A percentile compares a stretch with the other conserved stretches of the same genome.
phyloP scores from a whole-genome alignment of 2,329 filamentous ascomycete genomes.

The Raffaelea ambrosiae region DNA sequence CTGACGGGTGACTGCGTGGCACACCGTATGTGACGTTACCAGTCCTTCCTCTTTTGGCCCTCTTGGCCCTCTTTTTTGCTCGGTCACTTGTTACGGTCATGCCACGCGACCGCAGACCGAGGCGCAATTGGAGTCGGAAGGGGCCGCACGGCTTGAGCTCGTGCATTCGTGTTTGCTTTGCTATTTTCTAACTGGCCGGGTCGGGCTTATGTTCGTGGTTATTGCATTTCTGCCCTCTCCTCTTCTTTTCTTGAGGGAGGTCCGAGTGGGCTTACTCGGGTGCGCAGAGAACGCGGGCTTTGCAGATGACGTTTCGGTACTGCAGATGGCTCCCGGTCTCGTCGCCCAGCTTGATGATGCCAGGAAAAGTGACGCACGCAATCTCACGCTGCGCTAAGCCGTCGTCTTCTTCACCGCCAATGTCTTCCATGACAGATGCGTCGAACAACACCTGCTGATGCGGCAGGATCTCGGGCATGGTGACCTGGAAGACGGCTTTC shows the following conservation, averaged over 20 bases:
- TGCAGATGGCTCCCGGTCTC: slow-evolving; percentile 54
- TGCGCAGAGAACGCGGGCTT: slow-evolving; percentile 55
- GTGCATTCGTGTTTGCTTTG: no score
- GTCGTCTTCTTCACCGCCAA: slow-evolving; percentile 40
- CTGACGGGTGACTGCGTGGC: no score
- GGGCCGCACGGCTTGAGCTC: no score
- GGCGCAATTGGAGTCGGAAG: background rate
- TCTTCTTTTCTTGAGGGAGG: no score
- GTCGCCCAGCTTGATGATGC: slow-evolving; percentile 55
- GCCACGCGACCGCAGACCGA: no score
- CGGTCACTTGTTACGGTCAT: background rate
- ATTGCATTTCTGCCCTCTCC: background rate
- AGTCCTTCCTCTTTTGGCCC: background rate
- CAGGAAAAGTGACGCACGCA: slow-evolving; percentile 55
- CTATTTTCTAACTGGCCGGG: no score
- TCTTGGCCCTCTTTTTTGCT: background rate
- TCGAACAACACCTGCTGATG: slow-evolving; percentile 51
- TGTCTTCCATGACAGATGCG: slow-evolving; percentile 53
- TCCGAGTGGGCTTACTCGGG: slow-evolving; percentile 27
- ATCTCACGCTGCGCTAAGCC: slow-evolving; percentile 43
- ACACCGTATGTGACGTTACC: no score
- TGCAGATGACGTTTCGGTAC: slow-evolving; percentile 54
- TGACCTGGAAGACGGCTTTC: slow-evolving; percentile 47
- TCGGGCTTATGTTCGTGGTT: background rate
- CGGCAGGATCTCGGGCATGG: slow-evolving; percentile 44